phyloP scores from a whole-genome alignment of 306 rosid genomes.

The Glycine soja region DNA sequence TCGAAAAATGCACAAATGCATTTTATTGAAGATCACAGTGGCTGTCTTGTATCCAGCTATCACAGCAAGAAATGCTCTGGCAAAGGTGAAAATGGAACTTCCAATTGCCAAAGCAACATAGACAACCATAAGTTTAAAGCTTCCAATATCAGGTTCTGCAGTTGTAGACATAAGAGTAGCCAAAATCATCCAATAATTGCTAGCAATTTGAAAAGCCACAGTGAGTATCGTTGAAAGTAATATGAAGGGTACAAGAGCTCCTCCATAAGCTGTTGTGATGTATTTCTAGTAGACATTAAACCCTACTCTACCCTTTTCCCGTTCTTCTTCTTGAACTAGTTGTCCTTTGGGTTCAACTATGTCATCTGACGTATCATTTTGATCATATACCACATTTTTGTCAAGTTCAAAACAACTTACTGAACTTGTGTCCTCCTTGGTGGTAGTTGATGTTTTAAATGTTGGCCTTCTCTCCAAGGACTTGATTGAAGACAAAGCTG shows the following conservation, averaged over 20 bases:
- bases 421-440: constrained; percentile 42
- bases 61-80: constrained; percentile 52
- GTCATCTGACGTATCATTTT: constrained; percentile 42
- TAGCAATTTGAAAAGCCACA: constrained; percentile 64
- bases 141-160: constrained; percentile 50
- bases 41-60: constrained; percentile 75
- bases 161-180: constrained; percentile 72
- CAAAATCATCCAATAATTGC: constrained; percentile 95
- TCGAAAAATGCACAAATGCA: constrained; percentile 73
- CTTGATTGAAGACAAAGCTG: constrained; percentile 71
- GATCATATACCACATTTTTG: constrained; percentile 18
- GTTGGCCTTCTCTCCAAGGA: constrained; percentile 43
- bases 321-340: constrained; percentile 91
- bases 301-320: constrained; percentile 83
- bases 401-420: neutral
- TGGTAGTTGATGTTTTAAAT: constrained; percentile 34
- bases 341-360: constrained; percentile 61
- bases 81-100: constrained; percentile 64
- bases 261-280: constrained; percentile 73
- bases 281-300: constrained; percentile 74
- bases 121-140: constrained; percentile 61
- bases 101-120: constrained; percentile 72
- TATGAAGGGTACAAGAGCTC: constrained; percentile 82
- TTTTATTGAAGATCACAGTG: constrained; percentile 68
- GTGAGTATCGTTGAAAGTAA: constrained; percentile 66